A percentile compares a stretch with the other conserved stretches of the same genome.
These are phyloP conservation scores for Eucalyptus melliodora DNA, from an alignment of 345 rosid species.

Conservation along the genomic window DNA sequence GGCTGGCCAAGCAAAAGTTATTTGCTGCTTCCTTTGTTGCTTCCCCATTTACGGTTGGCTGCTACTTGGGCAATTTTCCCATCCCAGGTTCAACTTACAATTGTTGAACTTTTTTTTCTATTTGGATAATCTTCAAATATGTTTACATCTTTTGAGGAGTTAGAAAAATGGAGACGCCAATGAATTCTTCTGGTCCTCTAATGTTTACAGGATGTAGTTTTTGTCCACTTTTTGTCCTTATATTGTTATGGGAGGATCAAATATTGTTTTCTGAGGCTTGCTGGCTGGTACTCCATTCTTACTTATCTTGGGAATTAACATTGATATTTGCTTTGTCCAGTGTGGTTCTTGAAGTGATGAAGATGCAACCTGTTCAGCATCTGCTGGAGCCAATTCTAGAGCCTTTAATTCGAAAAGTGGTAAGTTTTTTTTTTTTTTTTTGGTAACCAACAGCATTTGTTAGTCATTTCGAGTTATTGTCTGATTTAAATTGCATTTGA, in stretches of 20 bases:
- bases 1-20: background rate
- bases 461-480: background rate
- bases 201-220: background rate
- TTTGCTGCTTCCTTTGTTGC: background rate
- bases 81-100: background rate
- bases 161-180: background rate
- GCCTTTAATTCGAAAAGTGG: conserved; percentile 96
- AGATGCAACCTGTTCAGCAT: conserved; percentile 54
- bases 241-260: background rate
- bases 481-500: background rate
- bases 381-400: conserved; percentile 81
- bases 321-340: conserved; percentile 13
- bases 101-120: background rate
- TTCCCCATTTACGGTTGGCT: background rate
- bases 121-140: background rate
- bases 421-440: conserved; percentile 4
- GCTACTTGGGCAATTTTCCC: background rate
- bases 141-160: background rate
- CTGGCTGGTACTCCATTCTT: background rate
- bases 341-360: conserved; percentile 91
- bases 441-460: background rate
- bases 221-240: background rate
- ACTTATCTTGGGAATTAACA: background rate
- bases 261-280: background rate
- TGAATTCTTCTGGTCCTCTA: background rate